Evolutionary conservation across 73 alveolate genomes (phyloP).

Genomic region (Tetrahymena elliotti): DNA sequence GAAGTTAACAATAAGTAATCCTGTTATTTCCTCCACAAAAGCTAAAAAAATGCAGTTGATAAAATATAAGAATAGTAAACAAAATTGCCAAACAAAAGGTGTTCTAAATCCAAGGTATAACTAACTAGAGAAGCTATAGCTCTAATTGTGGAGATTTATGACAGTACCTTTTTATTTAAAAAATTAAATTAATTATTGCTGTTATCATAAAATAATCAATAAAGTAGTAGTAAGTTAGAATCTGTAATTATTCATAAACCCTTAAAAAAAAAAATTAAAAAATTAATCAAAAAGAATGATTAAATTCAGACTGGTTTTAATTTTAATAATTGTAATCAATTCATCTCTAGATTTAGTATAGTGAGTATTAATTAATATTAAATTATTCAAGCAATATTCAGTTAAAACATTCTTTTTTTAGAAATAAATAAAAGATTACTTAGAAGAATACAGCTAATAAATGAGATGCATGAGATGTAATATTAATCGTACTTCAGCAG

Average conservation of each 20-base stretch:
- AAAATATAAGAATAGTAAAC: neutral
- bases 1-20: neutral
- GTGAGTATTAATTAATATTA: neutral
- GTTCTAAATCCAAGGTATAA: neutral
- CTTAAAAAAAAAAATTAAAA: too few relatives aligned
- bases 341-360: neutral
- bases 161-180: neutral
- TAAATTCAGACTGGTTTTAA: too few relatives aligned
- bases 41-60: neutral
- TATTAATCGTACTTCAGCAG: neutral
- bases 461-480: neutral
- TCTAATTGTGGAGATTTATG: neutral
- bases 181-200: too few relatives aligned
- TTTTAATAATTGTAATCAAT: neutral
- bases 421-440: neutral
- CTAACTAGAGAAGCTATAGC: neutral
- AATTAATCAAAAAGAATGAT: too few relatives aligned
- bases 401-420: neutral
- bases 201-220: too few relatives aligned
- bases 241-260: too few relatives aligned
- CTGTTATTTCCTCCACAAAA: neutral
- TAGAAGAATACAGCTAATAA: neutral
- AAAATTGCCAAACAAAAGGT: neutral
- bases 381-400: neutral
- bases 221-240: neutral